Conservation (phyloP, 2,329 filamentous ascomycete species). For the Fusarium decemcellulare region DNA sequence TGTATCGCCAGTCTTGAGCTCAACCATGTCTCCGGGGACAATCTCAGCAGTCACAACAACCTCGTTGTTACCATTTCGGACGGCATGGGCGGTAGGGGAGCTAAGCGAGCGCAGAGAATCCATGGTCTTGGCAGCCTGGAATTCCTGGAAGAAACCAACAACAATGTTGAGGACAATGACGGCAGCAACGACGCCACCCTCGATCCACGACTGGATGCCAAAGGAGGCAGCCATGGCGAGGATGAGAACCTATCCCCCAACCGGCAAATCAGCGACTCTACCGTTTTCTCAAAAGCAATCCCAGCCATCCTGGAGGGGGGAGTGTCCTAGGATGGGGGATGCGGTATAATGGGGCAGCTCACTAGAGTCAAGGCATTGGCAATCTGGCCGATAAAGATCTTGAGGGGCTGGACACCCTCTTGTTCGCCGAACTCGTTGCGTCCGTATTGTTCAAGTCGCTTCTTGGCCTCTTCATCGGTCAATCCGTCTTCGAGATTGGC, state of each 20-base stretch:
- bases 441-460: conserved; percentile 70
- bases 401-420: conserved; percentile 70
- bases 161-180: conserved; percentile 72
- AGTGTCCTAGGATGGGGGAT: background rate
- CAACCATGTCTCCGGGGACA: conserved; percentile 71
- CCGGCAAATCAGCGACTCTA: conserved; percentile 38
- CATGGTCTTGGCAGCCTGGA: conserved; percentile 65
- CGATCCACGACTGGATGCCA: conserved; percentile 71
- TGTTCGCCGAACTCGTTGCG: conserved; percentile 74
- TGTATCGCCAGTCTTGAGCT: conserved; percentile 70
- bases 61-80: conserved; percentile 58
- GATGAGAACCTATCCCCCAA: conserved; percentile 61
- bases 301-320: background rate
- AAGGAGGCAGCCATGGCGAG: conserved; percentile 72
- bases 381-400: conserved; percentile 76
- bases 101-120: conserved; percentile 61
- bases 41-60: conserved; percentile 59
- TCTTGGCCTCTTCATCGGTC: conserved; percentile 55
- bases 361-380: conserved; percentile 80
- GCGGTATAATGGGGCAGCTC: conserved; percentile 34
- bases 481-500: conserved; percentile 31
- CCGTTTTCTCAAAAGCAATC: conserved; percentile 15
- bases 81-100: conserved; percentile 59
- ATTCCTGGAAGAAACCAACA: conserved; percentile 64
- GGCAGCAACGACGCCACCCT: conserved; percentile 70